These are phyloP conservation scores for Zygosaccharomyces sapae DNA, from an alignment of 1,139 yeast genomes.

Conservation along the genomic window DNA sequence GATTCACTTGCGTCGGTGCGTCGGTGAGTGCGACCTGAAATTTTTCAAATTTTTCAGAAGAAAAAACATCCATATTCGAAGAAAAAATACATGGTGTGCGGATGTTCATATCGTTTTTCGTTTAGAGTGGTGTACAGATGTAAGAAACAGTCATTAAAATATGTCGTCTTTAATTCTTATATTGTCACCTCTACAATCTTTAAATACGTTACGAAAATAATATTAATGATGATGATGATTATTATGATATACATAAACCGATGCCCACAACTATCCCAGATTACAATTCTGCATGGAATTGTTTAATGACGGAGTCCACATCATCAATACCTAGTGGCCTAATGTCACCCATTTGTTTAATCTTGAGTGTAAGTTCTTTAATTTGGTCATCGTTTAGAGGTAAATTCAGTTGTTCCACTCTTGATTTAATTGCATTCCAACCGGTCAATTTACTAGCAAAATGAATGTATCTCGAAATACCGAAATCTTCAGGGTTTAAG, in stretches of 20 bases:
- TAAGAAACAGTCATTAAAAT: slow-evolving; percentile 1
- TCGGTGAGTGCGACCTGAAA: not conserved
- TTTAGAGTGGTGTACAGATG: not conserved
- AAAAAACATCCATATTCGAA: not conserved
- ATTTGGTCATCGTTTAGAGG: slow-evolving; percentile 85
- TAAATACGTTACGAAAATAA: not conserved
- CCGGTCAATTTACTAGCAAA: slow-evolving; percentile 97
- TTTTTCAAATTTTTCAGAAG: not conserved
- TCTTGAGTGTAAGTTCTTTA: slow-evolving; percentile 90
- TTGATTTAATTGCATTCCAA: slow-evolving; percentile 97
- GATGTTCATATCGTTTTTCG: not conserved
- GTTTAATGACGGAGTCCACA: slow-evolving; percentile 94
- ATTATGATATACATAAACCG: not conserved
- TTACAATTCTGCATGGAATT: slow-evolving; percentile 67
- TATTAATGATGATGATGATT: not conserved
- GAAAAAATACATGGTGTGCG: not conserved
- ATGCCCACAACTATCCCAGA: slow-evolving; percentile 3
- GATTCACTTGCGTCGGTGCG: not conserved
- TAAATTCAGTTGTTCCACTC: slow-evolving; percentile 95
- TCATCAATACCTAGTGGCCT: slow-evolving; percentile 94
- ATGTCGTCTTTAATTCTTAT: not conserved
- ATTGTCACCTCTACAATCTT: not conserved
- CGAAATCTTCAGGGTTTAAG: slow-evolving; percentile 90
- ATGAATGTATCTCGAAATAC: slow-evolving; percentile 91
- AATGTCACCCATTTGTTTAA: slow-evolving; percentile 91